Base-by-base conservation (phyloP, 176 grass and related monocot species). In the Oryza australiensis region DNA sequence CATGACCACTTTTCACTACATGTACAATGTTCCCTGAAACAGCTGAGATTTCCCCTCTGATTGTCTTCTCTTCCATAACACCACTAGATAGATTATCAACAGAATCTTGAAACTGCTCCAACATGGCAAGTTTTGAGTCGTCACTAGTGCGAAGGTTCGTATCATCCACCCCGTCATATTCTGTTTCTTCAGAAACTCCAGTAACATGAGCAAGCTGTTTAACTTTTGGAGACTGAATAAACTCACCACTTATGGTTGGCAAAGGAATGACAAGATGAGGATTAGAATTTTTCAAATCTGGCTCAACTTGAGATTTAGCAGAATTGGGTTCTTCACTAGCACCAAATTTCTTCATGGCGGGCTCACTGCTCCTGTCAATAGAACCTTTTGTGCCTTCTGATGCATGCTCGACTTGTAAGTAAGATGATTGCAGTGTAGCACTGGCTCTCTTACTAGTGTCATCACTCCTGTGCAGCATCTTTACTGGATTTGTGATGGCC, bases 401-500 rank as follows among this genome's bases (percentile, higher is more conserved):
- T 35, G 69, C 80, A 74, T 72, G 66, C 70, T 83, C 81, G 27
- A 46, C 48, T 41, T 66, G 77, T 67, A 87, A 83, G 90, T 83
- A 85, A 46, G 92, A 83, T 71, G 83, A 29, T 34, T 94, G 81
- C 78, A 72, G 37, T 24, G 78, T 75, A 40, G 5, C 29, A 38
- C 10, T 77, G 33, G 23, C 62, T 72, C 62, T 73, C 53, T 73
- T 81, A 69, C 15, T 22, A 62, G 73, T 72, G 33, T 30, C 82
- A 80, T 76, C 68, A 43, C 73, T 88, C 73, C 80, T 88, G 42
- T 91, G 88, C 51, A 90, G 72, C 78, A 73, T 80, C 74, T 86
- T 94, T 66, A 92, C 88, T 22, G 89, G 93, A 73, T 96, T 92
- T 83, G 97, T 90, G 87, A 99, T 94, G 77, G 93, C 75, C 80